These are phyloP conservation scores for Russula sp. DNA, from an alignment of 768 basidiomycete genomes.

Conservation along the genomic window DNA sequence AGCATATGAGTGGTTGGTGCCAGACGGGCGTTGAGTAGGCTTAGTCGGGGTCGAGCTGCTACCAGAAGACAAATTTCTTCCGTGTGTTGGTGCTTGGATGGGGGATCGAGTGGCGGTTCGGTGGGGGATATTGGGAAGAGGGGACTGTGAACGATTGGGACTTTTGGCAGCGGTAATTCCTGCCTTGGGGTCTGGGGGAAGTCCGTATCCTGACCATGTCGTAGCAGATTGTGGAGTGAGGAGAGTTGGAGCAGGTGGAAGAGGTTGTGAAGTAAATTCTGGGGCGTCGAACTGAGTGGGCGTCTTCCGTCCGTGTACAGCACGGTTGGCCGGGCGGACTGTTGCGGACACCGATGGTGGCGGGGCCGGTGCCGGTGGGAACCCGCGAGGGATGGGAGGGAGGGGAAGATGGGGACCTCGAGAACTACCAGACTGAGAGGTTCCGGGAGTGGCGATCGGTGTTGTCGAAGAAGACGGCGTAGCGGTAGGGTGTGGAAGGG, in stretches of 20 bases:
- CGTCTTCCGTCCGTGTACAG: constrained; percentile 45
- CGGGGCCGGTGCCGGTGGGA: constrained; percentile 42
- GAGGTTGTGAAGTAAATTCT: constrained; percentile 38
- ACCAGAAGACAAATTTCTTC: constrained; percentile 53
- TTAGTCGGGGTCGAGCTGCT: constrained; percentile 30
- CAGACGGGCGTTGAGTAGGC: constrained; percentile 41
- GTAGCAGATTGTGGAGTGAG: constrained; percentile 33
- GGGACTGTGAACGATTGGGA: constrained; percentile 37
- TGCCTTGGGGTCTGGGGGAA: constrained; percentile 62
- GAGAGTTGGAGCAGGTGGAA: constrained; percentile 38
- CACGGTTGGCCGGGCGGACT: constrained; percentile 33
- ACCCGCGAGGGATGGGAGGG: constrained; percentile 65
- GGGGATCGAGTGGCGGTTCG: constrained; percentile 36
- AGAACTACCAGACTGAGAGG: constrained; percentile 38
- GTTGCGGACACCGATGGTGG: constrained; percentile 38
- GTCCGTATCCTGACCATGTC: constrained; percentile 42
- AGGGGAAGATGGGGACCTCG: constrained; percentile 60
- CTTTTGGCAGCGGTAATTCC: constrained; percentile 44
- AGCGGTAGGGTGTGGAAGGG: constrained; percentile 46
- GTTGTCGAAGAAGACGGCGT: constrained; percentile 30
- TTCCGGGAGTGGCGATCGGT: constrained; percentile 39
- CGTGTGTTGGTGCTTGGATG: constrained; percentile 41
- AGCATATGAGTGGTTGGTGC: constrained; percentile 53
- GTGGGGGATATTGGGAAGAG: constrained; percentile 41
- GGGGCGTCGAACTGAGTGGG: constrained; percentile 56